phyloP scores from a whole-genome alignment of 495 filamentous ascomycete species.

The Neurospora pannonica region DNA sequence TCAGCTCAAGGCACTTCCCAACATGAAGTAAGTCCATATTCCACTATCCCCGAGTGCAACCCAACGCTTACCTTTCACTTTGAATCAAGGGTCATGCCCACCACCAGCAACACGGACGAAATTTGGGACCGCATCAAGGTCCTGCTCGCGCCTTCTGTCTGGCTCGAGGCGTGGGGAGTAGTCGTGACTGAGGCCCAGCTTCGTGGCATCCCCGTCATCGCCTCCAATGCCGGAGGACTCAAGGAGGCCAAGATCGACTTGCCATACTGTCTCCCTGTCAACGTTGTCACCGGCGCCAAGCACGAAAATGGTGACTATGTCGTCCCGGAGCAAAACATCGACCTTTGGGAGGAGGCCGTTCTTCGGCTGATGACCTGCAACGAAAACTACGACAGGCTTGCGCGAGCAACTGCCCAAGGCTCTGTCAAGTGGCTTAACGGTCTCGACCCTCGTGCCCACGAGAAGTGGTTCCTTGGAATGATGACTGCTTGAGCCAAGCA shows the following conservation, averaged over 20 bases:
- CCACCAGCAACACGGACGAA: conserved; percentile 18
- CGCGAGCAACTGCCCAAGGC: conserved; percentile 5
- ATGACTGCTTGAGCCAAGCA: conserved; percentile 1
- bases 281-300: conserved; percentile 14
- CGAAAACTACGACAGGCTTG: conserved; percentile 9
- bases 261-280: conserved; percentile 19
- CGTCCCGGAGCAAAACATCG: conserved; percentile 18
- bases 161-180: conserved; percentile 25
- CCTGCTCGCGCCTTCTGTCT: conserved; percentile 21
- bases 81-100: conserved; percentile 10
- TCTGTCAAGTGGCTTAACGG: conserved; percentile 13
- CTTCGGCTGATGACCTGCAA: conserved; percentile 12
- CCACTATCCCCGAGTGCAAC: neutral
- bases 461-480: conserved; percentile 23
- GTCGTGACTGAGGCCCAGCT: conserved; percentile 25
- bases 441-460: conserved; percentile 13
- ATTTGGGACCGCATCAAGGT: conserved; percentile 26
- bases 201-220: conserved; percentile 23
- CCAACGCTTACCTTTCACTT: neutral
- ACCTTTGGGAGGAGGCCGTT: conserved; percentile 12
- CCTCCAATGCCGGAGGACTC: conserved; percentile 22
- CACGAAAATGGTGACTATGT: conserved; percentile 17
- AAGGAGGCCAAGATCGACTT: conserved; percentile 22
- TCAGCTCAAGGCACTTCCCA: conserved; percentile 10
- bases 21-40: conserved; percentile 15